Percentiles rank a stretch among this genome's conserved stretches.
Evolutionary conservation across 129 eudicot species (phyloP).

Genomic region (Erigeron canadensis): DNA sequence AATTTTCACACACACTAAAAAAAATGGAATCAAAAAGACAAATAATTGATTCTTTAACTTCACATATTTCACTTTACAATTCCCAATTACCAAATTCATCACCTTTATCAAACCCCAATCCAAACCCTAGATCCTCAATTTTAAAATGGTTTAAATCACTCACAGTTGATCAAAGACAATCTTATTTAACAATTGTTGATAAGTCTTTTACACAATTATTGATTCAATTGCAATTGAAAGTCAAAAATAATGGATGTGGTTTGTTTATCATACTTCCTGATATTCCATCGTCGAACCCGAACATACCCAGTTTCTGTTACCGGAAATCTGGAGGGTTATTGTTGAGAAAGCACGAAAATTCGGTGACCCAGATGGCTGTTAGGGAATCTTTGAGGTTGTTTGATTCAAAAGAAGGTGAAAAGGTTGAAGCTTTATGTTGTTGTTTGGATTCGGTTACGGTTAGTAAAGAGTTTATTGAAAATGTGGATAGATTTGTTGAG

Average conservation of each 20-base stretch:
- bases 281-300: constrained; percentile 38
- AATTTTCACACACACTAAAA: constrained; percentile 10
- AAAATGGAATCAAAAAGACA: constrained; percentile 63
- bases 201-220: constrained; percentile 49
- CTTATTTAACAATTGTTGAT: constrained; percentile 66
- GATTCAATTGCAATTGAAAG: constrained; percentile 48
- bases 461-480: constrained; percentile 44
- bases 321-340: constrained; percentile 62
- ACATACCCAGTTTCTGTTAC: constrained; percentile 58
- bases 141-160: constrained; percentile 83
- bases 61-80: constrained; percentile 81
- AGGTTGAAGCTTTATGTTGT: constrained; percentile 5
- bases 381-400: constrained; percentile 46
- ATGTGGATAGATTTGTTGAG: constrained; percentile 60
- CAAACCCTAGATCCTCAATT: constrained; percentile 54
- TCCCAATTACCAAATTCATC: constrained; percentile 28
- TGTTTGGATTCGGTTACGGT: constrained; percentile 64
- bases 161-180: constrained; percentile 62
- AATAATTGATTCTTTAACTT: constrained; percentile 68
- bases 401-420: constrained; percentile 66
- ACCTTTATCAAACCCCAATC: constrained; percentile 25
- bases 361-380: constrained; percentile 35
- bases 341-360: constrained; percentile 36
- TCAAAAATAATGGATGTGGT: constrained; percentile 40
- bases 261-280: constrained; percentile 71